Base-by-base conservation (phyloP, 148 eudicot species). In the Linanthus parryae region DNA sequence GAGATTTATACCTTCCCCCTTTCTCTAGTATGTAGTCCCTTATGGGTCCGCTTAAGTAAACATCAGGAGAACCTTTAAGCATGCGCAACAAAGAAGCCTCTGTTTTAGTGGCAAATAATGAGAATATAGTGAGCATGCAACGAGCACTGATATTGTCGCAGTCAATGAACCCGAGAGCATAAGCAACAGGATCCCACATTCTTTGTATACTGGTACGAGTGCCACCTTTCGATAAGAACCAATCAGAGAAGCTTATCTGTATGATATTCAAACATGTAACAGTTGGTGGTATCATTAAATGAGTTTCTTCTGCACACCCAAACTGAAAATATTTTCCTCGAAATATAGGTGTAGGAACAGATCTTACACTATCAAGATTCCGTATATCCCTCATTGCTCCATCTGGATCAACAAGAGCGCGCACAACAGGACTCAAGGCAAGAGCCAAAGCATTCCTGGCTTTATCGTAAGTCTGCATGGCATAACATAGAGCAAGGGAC, bases 181-280 rank as follows among this genome's bases (percentile, higher is more conserved):
- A 92, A 53, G 98, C 98, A 73, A 92, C 98, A 60, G 98, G 98
- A 57, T 92, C 96, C 98, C 98, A 92, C 96, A 92, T 81, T 69
- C 89, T 92, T 74, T 84, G 90, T 38, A 92, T 92, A 65, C 98
- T 87, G 48, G 71, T 56, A 38, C 98, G 90, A 21, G 94, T 92
- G 35, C 98, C 98, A 18, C 98, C 98, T 80, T 79, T 92, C 44
- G 98, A 92, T 73, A 92, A 19, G 76, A 87, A 92, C 98, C 98
- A 92, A 23, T 92, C 80, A 23, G 98, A 92, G 84, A 92, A 92
- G 79, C 98, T 87, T 54, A 87, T 57, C 98, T 92, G 90, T 43
- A 50, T 10, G n/a, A n/a, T n/a, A n/a, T n/a, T n/a, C n/a, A n/a
- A n/a, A n/a, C n/a, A n/a, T n/a, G n/a, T n/a, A 58, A 50, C 36